phyloP scores from a whole-genome alignment of 768 basidiomycete genomes.

The Favolaschia claudopus region DNA sequence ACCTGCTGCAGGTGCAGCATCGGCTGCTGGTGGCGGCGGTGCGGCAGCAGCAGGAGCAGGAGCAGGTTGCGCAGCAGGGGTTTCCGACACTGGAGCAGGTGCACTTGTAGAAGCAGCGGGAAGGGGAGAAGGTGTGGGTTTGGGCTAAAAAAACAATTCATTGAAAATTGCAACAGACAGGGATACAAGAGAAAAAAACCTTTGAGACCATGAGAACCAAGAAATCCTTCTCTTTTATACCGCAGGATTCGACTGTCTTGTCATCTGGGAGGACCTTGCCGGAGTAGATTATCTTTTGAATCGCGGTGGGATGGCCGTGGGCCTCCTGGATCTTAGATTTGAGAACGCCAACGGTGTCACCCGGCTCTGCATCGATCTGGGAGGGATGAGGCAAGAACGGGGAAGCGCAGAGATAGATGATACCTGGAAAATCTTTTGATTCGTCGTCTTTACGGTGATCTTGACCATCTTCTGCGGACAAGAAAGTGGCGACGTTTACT shows the following conservation, averaged over 20 bases:
- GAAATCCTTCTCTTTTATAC: slow-evolving; percentile 99
- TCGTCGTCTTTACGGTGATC: slow-evolving; percentile 94
- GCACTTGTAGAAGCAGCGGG: slow-evolving; percentile 33
- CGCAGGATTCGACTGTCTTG: slow-evolving; percentile 86
- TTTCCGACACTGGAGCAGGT: slow-evolving; percentile 27
- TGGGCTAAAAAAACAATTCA: slow-evolving; percentile 51
- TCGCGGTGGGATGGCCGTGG: slow-evolving; percentile 76
- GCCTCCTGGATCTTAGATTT: slow-evolving; percentile 84
- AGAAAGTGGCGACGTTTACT: too few species aligned
- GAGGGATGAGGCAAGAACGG: background rate
- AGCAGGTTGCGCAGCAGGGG: slow-evolving; percentile 41
- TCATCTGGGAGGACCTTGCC: slow-evolving; percentile 92
- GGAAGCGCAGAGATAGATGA: slow-evolving; percentile 37
- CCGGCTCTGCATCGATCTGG: slow-evolving; percentile 79
- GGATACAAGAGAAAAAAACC: slow-evolving; percentile 50
- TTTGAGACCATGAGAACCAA: slow-evolving; percentile 99
- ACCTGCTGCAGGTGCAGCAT: slow-evolving; percentile 41
- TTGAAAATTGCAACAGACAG: background rate
- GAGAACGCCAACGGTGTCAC: slow-evolving; percentile 77
- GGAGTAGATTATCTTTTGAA: slow-evolving; percentile 95
- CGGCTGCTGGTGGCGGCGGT: slow-evolving; percentile 42
- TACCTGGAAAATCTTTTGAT: slow-evolving; percentile 90
- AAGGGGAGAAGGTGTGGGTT: slow-evolving; percentile 52
- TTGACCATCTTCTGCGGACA: too few species aligned
- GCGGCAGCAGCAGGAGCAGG: slow-evolving; percentile 43